phyloP scores from a whole-genome alignment of 192 early-diverging fungal genomes.

The Gonapodya sp. region DNA sequence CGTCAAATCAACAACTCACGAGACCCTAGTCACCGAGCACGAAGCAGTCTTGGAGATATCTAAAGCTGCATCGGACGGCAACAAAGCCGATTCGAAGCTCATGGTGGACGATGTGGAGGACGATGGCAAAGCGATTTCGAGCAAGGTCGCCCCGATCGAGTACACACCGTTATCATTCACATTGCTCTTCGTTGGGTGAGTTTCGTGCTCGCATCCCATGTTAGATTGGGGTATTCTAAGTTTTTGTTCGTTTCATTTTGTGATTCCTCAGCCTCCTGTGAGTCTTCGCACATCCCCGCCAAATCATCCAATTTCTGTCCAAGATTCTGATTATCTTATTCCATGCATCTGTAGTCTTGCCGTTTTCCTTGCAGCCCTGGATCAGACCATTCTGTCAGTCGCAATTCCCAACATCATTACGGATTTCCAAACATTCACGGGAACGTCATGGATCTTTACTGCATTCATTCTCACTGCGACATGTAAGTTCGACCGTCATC shows the following conservation, averaged over 20 bases:
- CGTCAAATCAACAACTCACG: too few species aligned
- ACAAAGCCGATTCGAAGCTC: too few species aligned
- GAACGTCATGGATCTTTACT: not conserved
- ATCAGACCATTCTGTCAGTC: not conserved
- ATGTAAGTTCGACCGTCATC: not conserved
- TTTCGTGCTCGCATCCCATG: not conserved
- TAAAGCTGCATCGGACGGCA: too few species aligned
- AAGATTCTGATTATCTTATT: not conserved
- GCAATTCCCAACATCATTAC: slow-evolving; percentile 3
- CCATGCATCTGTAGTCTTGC: not conserved
- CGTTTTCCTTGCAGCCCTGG: slow-evolving; percentile 6
- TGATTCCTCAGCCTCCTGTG: not conserved
- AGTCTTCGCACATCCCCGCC: not conserved
- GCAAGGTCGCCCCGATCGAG: not conserved
- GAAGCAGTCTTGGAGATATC: too few species aligned
- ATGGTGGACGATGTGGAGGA: not conserved
- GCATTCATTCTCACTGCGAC: not conserved
- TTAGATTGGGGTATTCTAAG: too few species aligned
- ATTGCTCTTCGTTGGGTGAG: not conserved
- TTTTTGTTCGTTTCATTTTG: not conserved
- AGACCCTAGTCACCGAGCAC: too few species aligned
- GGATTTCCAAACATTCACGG: not conserved
- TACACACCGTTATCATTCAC: not conserved
- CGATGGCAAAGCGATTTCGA: not conserved
- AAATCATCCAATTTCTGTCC: not conserved